Conservation (phyloP, 2,329 filamentous ascomycete genomes). For the Pestalotiopsis sp. region DNA sequence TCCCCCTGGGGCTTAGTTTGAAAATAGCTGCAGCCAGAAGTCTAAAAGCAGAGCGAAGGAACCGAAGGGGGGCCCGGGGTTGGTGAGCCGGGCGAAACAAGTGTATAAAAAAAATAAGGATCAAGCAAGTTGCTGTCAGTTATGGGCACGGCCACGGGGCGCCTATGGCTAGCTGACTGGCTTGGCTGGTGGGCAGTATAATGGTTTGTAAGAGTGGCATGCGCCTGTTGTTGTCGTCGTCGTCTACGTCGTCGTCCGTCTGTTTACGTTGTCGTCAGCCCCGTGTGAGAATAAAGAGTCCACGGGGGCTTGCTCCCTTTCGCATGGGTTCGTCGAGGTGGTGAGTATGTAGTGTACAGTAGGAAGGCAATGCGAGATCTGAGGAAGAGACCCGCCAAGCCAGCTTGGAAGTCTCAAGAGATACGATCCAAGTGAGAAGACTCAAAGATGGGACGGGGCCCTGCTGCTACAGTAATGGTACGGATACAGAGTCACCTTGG, state of each 20-base stretch:
- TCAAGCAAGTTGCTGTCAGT: background rate
- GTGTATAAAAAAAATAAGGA: conserved; percentile 14
- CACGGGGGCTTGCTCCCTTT: background rate
- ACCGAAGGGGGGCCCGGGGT: background rate
- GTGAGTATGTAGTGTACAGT: background rate
- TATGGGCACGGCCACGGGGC: background rate
- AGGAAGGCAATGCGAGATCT: background rate
- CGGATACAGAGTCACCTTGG: too few species aligned
- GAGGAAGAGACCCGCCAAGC: conserved; percentile 3
- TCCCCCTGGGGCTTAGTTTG: conserved; percentile 22
- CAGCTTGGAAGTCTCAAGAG: conserved; percentile 11
- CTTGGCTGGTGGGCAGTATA: too few species aligned
- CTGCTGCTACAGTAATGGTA: background rate
- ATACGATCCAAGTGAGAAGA: background rate
- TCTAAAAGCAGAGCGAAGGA: conserved; percentile 6
- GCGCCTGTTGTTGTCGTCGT: background rate
- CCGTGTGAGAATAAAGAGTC: background rate
- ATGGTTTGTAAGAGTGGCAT: background rate
- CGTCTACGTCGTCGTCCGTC: background rate
- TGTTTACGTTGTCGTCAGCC: background rate
- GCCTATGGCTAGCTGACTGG: background rate
- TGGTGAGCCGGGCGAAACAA: conserved; percentile 9
- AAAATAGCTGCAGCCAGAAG: conserved; percentile 16
- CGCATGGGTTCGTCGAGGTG: background rate
- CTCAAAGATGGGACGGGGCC: background rate